Evolutionary conservation across 257 asterid genomes (phyloP).

Genomic region (Fraxinus excelsior): DNA sequence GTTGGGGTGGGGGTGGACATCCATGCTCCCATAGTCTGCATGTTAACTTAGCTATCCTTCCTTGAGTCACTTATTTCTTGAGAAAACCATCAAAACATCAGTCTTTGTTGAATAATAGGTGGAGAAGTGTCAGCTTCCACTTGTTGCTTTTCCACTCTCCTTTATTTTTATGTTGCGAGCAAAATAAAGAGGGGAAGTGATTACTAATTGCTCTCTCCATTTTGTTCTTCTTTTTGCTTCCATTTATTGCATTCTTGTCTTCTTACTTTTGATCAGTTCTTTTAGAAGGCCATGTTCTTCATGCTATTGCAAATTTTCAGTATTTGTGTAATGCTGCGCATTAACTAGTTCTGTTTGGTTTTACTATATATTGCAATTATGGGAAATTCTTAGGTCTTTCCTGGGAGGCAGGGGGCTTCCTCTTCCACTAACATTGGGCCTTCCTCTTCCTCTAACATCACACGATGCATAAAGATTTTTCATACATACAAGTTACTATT

Average conservation of each 20-base stretch:
- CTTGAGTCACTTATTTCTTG: not conserved
- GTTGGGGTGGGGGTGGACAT: not conserved
- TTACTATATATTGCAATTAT: not conserved
- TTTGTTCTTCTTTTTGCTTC: not conserved
- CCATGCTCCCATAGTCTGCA: not conserved
- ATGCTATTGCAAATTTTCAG: not conserved
- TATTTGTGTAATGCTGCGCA: not conserved
- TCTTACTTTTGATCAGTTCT: not conserved
- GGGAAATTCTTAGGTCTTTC: not conserved
- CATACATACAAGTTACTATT: not conserved
- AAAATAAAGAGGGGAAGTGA: not conserved
- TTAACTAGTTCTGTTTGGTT: not conserved
- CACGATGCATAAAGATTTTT: not conserved
- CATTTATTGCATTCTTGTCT: not conserved
- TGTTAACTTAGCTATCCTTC: not conserved
- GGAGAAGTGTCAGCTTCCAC: not conserved
- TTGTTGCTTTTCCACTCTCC: not conserved
- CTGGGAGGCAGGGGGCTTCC: not conserved
- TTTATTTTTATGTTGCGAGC: not conserved
- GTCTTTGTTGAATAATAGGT: not conserved
- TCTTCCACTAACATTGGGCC: not conserved
- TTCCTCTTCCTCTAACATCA: not conserved
- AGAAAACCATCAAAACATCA: not conserved
- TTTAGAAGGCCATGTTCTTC: not conserved
- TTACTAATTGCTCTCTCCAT: not conserved